Evolutionary conservation across 345 rosid species (phyloP).

Genomic region (Arabis hirsuta): DNA sequence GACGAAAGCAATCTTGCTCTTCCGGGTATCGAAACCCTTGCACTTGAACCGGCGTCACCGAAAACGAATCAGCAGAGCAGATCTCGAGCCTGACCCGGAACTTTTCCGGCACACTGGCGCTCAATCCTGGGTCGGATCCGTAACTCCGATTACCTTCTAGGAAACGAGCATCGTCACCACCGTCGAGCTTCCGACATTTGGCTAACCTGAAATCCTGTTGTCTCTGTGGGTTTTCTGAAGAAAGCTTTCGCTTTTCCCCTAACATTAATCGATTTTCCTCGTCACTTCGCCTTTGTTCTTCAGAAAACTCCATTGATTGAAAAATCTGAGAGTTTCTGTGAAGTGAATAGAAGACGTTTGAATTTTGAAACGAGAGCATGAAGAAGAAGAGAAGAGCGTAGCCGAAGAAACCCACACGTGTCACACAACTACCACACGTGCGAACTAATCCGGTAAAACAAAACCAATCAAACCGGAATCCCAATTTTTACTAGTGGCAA

Average conservation of each 20-base stretch:
- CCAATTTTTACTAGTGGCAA: background rate
- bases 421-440: constrained; percentile 8
- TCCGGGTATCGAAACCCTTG: constrained; percentile 64
- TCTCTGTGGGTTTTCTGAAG: constrained; percentile 37
- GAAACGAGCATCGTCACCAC: constrained; percentile 14
- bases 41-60: constrained; percentile 57
- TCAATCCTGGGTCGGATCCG: constrained; percentile 29
- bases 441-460: background rate
- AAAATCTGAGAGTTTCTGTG: constrained; percentile 13
- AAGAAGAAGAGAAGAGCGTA: constrained; percentile 5
- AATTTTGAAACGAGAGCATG: constrained; percentile 30
- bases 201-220: constrained; percentile 48
- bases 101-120: constrained; percentile 41
- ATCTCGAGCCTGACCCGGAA: constrained; percentile 82
- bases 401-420: constrained; percentile 16
- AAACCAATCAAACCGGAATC: background rate
- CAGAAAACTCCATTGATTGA: constrained; percentile 53
- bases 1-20: constrained; percentile 58
- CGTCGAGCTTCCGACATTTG: constrained; percentile 70
- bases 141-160: constrained; percentile 36
- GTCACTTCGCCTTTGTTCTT: constrained; percentile 64
- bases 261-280: constrained; percentile 63
- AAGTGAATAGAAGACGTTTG: constrained; percentile 25
- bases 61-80: constrained; percentile 85
- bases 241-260: constrained; percentile 61